These are phyloP conservation scores for Rosellinia necatrix DNA, from an alignment of 2,329 filamentous ascomycete genomes.

Conservation along the genomic window DNA sequence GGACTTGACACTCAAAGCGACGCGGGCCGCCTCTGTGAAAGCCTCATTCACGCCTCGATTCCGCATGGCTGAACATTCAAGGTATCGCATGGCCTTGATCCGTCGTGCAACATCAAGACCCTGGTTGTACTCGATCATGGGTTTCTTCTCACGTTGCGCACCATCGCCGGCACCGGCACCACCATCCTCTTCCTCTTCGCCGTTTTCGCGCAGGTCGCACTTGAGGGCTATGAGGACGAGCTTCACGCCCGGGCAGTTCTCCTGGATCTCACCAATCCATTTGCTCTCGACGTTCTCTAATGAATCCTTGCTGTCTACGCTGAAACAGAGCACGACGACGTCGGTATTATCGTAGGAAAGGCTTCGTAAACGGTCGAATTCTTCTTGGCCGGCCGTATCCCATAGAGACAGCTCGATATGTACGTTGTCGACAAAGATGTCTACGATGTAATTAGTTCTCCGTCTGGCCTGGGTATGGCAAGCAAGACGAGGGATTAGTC, in stretches of 20 bases:
- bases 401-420: slow-evolving; percentile 97
- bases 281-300: slow-evolving; percentile 98
- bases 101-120: slow-evolving; percentile 88
- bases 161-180: slow-evolving; percentile 43
- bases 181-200: slow-evolving; percentile 69
- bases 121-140: slow-evolving; percentile 87
- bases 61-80: slow-evolving; percentile 98
- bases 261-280: slow-evolving; percentile 96
- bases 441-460: slow-evolving; percentile 48
- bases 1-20: slow-evolving; percentile 77
- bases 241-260: slow-evolving; percentile 95
- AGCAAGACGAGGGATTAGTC: neutral
- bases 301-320: slow-evolving; percentile 92
- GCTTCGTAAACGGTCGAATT: slow-evolving; percentile 94
- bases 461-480: neutral
- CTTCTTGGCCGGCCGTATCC: slow-evolving; percentile 98
- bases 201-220: slow-evolving; percentile 87
- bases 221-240: slow-evolving; percentile 95
- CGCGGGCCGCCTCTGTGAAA: slow-evolving; percentile 95
- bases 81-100: slow-evolving; percentile 90
- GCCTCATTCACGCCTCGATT: slow-evolving; percentile 98
- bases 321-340: slow-evolving; percentile 98
- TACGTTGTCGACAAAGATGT: slow-evolving; percentile 97
- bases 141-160: slow-evolving; percentile 62
- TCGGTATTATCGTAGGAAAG: slow-evolving; percentile 97